Evolutionary conservation across 78 protist species (phyloP).

Genomic region (Dictyostelium firmibasis): DNA sequence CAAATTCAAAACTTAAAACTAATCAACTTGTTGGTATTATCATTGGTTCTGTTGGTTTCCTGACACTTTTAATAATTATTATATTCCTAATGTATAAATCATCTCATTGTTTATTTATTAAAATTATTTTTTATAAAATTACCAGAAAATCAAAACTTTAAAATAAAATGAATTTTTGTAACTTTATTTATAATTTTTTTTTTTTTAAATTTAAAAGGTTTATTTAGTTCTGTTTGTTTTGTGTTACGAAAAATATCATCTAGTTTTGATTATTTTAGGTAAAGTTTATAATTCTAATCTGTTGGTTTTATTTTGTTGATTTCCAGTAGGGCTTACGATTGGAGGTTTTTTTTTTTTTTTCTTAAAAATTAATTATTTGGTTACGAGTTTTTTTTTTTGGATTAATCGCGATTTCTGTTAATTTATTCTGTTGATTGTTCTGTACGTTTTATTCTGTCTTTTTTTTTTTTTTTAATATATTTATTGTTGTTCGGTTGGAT

Average conservation of each 20-base stretch:
- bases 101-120: neutral
- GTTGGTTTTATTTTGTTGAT: neutral
- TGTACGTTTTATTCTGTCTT: neutral
- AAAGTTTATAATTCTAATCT: neutral
- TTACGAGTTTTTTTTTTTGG: neutral
- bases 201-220: neutral
- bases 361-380: neutral
- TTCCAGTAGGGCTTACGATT: neutral
- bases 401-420: neutral
- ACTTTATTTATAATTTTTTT: neutral
- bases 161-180: neutral
- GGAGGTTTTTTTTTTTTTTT: neutral
- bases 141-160: neutral
- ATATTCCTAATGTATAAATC: neutral
- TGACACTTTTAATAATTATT: neutral
- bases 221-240: neutral
- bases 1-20: neutral
- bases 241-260: neutral
- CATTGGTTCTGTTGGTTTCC: neutral
- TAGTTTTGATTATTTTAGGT: neutral
- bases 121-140: neutral
- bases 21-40: neutral
- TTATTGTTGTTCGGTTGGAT: neutral
- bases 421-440: neutral
- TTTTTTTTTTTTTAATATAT: neutral